Evolutionary conservation across 2,329 filamentous ascomycete species (phyloP).

Genomic region (Corniculantispora saksenae): DNA sequence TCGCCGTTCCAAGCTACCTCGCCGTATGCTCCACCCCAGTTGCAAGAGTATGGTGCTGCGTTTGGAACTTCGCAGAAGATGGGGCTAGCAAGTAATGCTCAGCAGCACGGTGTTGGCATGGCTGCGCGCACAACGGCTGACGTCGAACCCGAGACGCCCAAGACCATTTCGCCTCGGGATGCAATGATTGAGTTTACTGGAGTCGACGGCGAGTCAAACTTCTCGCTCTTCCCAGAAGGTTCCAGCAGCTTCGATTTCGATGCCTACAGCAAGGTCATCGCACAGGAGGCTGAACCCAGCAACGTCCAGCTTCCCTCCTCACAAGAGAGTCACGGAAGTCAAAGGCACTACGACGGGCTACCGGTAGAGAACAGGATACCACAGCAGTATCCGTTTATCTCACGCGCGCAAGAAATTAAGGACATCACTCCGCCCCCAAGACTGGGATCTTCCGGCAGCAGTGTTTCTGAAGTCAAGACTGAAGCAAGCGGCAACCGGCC

Average conservation of each 20-base stretch:
- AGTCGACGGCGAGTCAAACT: conserved; percentile 66
- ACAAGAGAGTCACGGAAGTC: conserved; percentile 29
- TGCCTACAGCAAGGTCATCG: conserved; percentile 38
- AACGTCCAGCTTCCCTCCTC: conserved; percentile 21
- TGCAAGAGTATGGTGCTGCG: conserved; percentile 44
- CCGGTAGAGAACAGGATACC: conserved; percentile 43
- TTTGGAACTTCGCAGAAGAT: conserved; percentile 50
- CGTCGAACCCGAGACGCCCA: conserved; percentile 56
- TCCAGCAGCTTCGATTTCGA: conserved; percentile 48
- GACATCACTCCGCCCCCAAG: conserved; percentile 37
- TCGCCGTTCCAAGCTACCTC: conserved; percentile 82
- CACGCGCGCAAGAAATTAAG: conserved; percentile 34
- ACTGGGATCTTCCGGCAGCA: conserved; percentile 47
- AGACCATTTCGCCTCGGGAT: conserved; percentile 94
- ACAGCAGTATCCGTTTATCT: conserved; percentile 55
- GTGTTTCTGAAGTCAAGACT: conserved; percentile 33
- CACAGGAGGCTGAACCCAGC: conserved; percentile 26
- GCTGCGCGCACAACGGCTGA: conserved; percentile 42
- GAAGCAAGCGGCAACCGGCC: conserved; percentile 52
- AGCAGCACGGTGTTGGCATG: conserved; percentile 54
- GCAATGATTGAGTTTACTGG: conserved; percentile 84
- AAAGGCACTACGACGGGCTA: conserved; percentile 28
- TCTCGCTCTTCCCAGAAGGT: conserved; percentile 71
- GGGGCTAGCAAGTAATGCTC: conserved; percentile 61
- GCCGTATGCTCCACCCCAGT: conserved; percentile 53